Evolutionary conservation across 345 rosid genomes (phyloP).

Genomic region (Citrus medica): DNA sequence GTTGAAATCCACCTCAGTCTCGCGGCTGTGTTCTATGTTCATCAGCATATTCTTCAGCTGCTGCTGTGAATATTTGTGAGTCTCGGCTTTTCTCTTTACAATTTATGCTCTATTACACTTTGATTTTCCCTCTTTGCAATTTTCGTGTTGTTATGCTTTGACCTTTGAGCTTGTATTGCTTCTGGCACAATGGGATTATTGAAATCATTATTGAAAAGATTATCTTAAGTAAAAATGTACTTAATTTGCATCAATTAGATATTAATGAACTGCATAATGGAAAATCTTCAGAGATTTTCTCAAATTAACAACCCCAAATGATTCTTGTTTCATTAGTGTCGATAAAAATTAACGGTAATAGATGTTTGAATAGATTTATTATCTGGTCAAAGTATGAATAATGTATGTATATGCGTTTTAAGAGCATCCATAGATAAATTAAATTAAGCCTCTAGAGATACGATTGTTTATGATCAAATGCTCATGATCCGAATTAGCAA

Average conservation of each 20-base stretch:
- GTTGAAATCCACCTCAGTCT: too few relatives aligned
- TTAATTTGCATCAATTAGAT: not conserved
- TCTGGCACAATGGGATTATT: too few relatives aligned
- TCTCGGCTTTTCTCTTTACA: too few relatives aligned
- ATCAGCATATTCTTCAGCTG: too few relatives aligned
- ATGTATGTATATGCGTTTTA: not conserved
- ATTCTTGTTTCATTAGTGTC: not conserved
- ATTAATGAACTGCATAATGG: not conserved
- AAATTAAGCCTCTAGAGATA: not conserved
- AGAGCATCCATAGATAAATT: not conserved
- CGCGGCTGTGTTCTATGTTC: too few relatives aligned
- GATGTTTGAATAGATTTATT: not conserved
- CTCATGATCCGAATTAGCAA: not conserved
- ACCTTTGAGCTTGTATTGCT: too few relatives aligned
- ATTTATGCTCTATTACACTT: too few relatives aligned
- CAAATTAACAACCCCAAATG: constrained; percentile 6
- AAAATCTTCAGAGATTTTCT: not conserved
- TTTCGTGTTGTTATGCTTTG: too few relatives aligned
- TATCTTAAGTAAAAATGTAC: not conserved
- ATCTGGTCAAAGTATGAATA: not conserved
- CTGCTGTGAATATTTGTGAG: too few relatives aligned
- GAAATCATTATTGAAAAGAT: constrained; percentile 5
- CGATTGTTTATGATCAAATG: not conserved
- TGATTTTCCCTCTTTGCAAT: too few relatives aligned
- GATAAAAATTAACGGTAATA: not conserved